A percentile compares a stretch with the other conserved stretches of the same genome.
phyloP scores from a whole-genome alignment of 208 protist species.

The Histomonas meleagridis region DNA sequence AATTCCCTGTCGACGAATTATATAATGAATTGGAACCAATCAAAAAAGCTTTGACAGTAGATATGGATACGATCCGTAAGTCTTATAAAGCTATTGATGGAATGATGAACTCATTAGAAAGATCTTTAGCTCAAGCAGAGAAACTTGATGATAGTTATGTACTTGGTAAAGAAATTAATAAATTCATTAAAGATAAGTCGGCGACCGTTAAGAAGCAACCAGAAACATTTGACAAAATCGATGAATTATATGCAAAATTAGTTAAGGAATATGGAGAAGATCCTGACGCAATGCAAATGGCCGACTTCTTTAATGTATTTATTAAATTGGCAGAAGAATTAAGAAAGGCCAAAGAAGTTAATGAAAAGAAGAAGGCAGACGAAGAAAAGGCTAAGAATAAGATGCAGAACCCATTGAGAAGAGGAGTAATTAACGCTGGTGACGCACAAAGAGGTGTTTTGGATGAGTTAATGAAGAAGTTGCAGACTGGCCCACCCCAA shows the following conservation, averaged over 20 bases:
- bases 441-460: neutral
- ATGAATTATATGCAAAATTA: neutral
- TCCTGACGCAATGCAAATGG: neutral
- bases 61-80: neutral
- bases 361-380: neutral
- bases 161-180: neutral
- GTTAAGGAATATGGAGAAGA: neutral
- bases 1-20: neutral
- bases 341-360: neutral
- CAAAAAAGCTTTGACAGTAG: neutral
- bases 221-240: neutral
- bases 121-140: neutral
- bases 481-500: neutral
- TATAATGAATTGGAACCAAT: neutral
- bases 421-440: neutral
- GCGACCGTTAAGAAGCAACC: neutral
- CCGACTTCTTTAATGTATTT: neutral
- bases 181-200: neutral
- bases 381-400: neutral
- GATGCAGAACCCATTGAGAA: too few relatives aligned
- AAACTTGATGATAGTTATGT: neutral
- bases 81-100: neutral
- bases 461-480: constrained; percentile 1
- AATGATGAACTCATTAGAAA: neutral
- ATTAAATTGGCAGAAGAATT: neutral